Percentiles rank a stretch among this genome's conserved stretches.
Conservation (phyloP, 176 grass and related monocot species). For the Aegilops tauschii region DNA sequence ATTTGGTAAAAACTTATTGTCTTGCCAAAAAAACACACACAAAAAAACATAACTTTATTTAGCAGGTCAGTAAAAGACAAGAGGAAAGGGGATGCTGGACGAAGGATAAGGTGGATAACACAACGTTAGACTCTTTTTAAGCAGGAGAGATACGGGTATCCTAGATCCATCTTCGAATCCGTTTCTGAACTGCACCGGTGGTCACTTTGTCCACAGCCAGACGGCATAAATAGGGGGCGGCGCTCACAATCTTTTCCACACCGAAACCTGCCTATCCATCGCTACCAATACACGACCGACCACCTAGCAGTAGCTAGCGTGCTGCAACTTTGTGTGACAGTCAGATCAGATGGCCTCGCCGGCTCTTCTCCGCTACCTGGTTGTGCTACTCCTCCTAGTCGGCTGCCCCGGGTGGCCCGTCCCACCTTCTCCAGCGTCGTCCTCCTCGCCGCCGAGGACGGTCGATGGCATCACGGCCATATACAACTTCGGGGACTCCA, state of each 20-base stretch:
- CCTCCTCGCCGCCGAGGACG: background rate
- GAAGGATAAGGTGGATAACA: too few species aligned
- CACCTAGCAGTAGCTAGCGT: background rate
- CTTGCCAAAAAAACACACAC: too few species aligned
- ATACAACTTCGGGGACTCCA: slow-evolving; percentile 35
- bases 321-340: too few species aligned
- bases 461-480: slow-evolving; percentile 23
- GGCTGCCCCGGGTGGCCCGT: background rate
- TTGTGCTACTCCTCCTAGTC: background rate
- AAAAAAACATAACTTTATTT: too few species aligned
- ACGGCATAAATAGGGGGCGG: background rate
- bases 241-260: background rate
- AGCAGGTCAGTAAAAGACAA: too few species aligned
- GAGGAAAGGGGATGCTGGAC: too few species aligned
- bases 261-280: background rate
- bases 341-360: background rate
- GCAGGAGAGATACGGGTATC: too few species aligned
- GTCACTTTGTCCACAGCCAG: background rate
- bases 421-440: background rate
- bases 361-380: background rate
- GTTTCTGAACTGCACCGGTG: background rate
- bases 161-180: background rate
- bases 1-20: too few species aligned
- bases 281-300: background rate
- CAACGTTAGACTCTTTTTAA: too few species aligned